Evolutionary conservation across 2,329 filamentous ascomycete species (phyloP), one percentile per base, ranked within the genome.

Genomic region (Diaporthe sp.): DNA sequence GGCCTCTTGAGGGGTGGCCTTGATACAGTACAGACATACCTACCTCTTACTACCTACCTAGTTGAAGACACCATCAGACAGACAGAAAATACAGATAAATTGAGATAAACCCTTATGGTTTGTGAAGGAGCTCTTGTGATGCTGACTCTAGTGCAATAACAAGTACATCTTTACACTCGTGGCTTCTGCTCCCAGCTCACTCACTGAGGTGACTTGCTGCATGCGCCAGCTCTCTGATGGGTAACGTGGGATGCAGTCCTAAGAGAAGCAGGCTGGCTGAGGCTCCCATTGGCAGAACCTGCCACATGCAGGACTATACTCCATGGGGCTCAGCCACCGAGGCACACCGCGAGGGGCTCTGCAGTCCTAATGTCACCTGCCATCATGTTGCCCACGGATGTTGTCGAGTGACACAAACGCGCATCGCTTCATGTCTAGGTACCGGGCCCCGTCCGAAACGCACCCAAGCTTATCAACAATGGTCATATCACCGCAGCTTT

Each of bases 71-170:
- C 6, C 47, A n/a, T 15, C 52, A 52, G 28, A 71, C 52, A 52
- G 28, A 71, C 55, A 71, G 42, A 71, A 71, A 71, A 50, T 61
- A 47, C 42, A 71, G 22, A 61, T 71, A 52, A 71, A 61, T 40
- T 61, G 33, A 71, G 47, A 60, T 61, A 52, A 52, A 8, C 9
- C 12, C 42, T 17, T 12, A 7, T 12, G 19, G 4, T n/a, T 7
- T 4, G 17, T 13, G 8, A 13, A 12, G 52, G 3, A 22, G 33
- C 7, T 2, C 22, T 42, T 38, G 30, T 15, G 12, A 42, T 42
- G 10, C 35, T 38, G 35, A 10, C 35, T 10, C 35, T 38, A 10
- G 35, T 10, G 10, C n/a, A n/a, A n/a, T n/a, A n/a, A n/a, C n/a
- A n/a, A n/a, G n/a, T n/a, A 50, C 7, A 22, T 25, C 22, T 22